Conservation (phyloP, 2,329 filamentous ascomycete species). For the Sporothrix brasiliensis region DNA sequence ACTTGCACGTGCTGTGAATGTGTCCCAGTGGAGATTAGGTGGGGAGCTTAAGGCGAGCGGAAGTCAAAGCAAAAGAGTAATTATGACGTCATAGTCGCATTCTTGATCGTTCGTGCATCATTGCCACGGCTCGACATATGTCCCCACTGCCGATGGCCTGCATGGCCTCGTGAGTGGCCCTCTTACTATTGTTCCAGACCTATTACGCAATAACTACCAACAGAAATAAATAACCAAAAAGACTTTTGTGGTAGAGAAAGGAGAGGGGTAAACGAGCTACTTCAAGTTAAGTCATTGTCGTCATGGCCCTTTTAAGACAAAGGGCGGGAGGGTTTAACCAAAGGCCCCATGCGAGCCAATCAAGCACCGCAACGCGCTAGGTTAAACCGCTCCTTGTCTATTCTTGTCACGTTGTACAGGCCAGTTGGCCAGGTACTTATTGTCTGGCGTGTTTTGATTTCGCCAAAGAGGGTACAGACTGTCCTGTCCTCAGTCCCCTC, state of each 20-base stretch:
- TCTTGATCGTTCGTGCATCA: not conserved
- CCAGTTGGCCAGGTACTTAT: no score
- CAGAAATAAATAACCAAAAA: not conserved
- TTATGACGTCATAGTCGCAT: slow-evolving; percentile 12
- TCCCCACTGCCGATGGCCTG: not conserved
- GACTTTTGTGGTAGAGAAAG: not conserved
- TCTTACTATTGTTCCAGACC: slow-evolving; percentile 1
- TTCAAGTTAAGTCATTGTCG: slow-evolving; percentile 16
- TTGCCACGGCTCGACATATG: not conserved
- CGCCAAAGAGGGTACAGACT: not conserved
- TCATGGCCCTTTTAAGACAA: not conserved
- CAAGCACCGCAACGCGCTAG: not conserved
- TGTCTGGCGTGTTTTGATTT: not conserved
- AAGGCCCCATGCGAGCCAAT: not conserved
- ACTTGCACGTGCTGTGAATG: not conserved
- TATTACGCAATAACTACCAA: not conserved
- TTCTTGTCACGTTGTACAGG: not conserved
- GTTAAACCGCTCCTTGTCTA: not conserved
- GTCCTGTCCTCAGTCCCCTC: not conserved
- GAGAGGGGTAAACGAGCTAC: no score
- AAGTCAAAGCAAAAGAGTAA: not conserved
- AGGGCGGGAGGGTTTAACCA: no score
- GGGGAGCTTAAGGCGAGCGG: not conserved
- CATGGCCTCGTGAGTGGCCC: not conserved
- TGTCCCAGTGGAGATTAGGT: not conserved